These are phyloP conservation scores for Phytophthora idaei DNA, from an alignment of 352 stramenopile genomes.

Conservation along the genomic window DNA sequence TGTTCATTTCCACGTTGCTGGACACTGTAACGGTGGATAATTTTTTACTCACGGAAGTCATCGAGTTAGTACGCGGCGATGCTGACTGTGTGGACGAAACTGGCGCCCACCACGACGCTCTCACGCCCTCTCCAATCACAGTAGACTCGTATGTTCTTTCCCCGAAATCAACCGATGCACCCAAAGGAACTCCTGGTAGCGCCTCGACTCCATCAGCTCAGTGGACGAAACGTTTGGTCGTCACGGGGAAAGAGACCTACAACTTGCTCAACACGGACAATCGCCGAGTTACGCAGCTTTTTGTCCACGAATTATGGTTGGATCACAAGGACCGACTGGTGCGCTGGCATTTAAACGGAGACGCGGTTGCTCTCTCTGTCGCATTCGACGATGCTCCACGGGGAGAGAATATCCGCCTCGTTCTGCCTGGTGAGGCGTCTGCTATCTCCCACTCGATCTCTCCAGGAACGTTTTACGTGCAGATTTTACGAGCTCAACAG, in stretches of 20 bases:
- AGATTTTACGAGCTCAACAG: slow-evolving; percentile 77
- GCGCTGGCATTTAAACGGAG: slow-evolving; percentile 85
- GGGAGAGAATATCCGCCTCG: slow-evolving; percentile 79
- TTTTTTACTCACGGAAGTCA: slow-evolving; percentile 76
- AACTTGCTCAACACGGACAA: slow-evolving; percentile 62
- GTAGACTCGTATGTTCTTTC: slow-evolving; percentile 43
- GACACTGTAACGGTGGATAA: slow-evolving; percentile 77
- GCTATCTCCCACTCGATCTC: slow-evolving; percentile 79
- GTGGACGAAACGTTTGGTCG: slow-evolving; percentile 76
- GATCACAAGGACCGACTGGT: slow-evolving; percentile 86
- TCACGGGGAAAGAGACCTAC: slow-evolving; percentile 87
- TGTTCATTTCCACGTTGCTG: slow-evolving; percentile 85
- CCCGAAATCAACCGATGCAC: slow-evolving; percentile 24
- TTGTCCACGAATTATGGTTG: slow-evolving; percentile 86
- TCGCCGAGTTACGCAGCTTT: slow-evolving; percentile 78
- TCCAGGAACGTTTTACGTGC: slow-evolving; percentile 81
- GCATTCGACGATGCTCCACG: slow-evolving; percentile 71
- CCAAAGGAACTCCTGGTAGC: slow-evolving; percentile 33
- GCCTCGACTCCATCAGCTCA: slow-evolving; percentile 55
- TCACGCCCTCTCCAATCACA: slow-evolving; percentile 34
- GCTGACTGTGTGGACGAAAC: slow-evolving; percentile 71
- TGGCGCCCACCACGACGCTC: slow-evolving; percentile 29
- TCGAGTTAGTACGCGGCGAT: slow-evolving; percentile 72
- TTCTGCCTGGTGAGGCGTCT: slow-evolving; percentile 75
- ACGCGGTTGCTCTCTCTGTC: slow-evolving; percentile 79